Percentiles rank a stretch among this genome's conserved stretches.
phyloP scores from a whole-genome alignment of 257 asterid genomes.

The Ehretia macrophylla region DNA sequence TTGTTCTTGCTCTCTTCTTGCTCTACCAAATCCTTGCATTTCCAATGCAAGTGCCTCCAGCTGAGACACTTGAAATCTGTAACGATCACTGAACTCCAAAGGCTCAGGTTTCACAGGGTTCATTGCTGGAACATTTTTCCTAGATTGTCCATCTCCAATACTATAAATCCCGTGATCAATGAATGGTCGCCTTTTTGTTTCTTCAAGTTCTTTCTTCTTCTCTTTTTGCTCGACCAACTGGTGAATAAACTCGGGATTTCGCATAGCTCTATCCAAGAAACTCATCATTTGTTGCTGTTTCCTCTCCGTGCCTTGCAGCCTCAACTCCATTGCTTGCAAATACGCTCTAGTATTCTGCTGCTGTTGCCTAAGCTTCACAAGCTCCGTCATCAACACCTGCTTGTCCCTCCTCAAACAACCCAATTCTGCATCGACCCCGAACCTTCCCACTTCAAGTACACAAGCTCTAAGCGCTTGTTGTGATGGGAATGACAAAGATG shows the following conservation, averaged over 20 bases:
- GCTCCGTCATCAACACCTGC: slow-evolving; percentile 44
- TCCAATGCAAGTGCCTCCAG: slow-evolving; percentile 79
- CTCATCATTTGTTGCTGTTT: slow-evolving; percentile 88
- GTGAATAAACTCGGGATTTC: slow-evolving; percentile 59
- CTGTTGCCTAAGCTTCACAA: slow-evolving; percentile 60
- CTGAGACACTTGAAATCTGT: slow-evolving; percentile 44
- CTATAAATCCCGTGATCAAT: slow-evolving; percentile 37
- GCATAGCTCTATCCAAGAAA: slow-evolving; percentile 77
- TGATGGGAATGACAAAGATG: slow-evolving; percentile 13
- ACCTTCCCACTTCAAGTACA: slow-evolving; percentile 56
- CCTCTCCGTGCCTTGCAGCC: slow-evolving; percentile 58
- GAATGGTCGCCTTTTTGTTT: slow-evolving; percentile 52
- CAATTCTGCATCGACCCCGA: slow-evolving; percentile 46
- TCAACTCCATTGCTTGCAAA: slow-evolving; percentile 57
- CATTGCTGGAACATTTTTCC: background rate
- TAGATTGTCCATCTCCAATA: no score
- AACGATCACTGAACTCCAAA: slow-evolving; percentile 27
- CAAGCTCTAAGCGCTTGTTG: slow-evolving; percentile 39
- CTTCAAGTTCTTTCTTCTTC: slow-evolving; percentile 56
- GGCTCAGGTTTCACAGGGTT: slow-evolving; percentile 42
- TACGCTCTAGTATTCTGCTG: slow-evolving; percentile 48
- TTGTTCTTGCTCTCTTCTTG: slow-evolving; percentile 28
- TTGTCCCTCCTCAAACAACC: slow-evolving; percentile 60
- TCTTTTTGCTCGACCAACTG: slow-evolving; percentile 60
- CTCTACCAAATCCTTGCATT: slow-evolving; percentile 72